Evolutionary conservation across 306 rosid genomes (phyloP).

Genomic region (Cucumis sativus): Cucumber_9930_V3 NC_026657.2:38348501-38349000

Average conservation of each 20-base stretch:
- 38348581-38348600: not conserved
- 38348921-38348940: not conserved
- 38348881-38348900: constrained; percentile 11
- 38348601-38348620: not conserved
- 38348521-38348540: too few species aligned
- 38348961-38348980: not conserved
- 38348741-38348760: constrained; percentile 77
- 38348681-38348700: constrained; percentile 4
- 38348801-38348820: constrained; percentile 45
- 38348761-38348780: constrained; percentile 77
- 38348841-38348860: constrained; percentile 99
- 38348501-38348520: too few species aligned
- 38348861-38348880: constrained; percentile 81
- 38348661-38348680: not conserved
- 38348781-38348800: constrained; percentile 91
- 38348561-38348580: too few species aligned
- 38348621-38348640: not conserved
- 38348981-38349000: not conserved
- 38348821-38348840: constrained; percentile 77
- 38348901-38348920: not conserved
- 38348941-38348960: not conserved
- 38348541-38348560: too few species aligned
- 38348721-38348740: constrained; percentile 76
- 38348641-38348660: not conserved
- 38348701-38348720: constrained; percentile 66